These are phyloP conservation scores for Conticribra weissflogii DNA, from an alignment of 108 stramenopile species.

Conservation along the genomic window DNA sequence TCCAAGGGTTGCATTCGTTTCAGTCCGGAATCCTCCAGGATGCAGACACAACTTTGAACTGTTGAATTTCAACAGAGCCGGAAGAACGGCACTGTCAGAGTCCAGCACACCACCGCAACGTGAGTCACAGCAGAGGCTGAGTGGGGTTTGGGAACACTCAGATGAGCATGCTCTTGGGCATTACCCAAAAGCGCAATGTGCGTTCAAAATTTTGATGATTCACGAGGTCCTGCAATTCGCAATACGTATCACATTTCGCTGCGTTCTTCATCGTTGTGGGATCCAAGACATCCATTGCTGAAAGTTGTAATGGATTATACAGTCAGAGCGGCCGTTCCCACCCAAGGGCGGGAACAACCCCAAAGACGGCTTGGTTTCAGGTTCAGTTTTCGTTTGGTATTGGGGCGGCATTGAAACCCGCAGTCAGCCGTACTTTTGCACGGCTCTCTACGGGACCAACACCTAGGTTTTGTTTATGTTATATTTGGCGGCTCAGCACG, in stretches of 20 bases:
- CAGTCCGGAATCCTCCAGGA: conserved; percentile 10
- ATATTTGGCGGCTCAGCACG: background rate
- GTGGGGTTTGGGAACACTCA: conserved; percentile 89
- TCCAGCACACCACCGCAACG: conserved; percentile 44
- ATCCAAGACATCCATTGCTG: conserved; percentile 98
- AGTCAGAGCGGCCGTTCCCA: conserved; percentile 8
- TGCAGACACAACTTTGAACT: conserved; percentile 9
- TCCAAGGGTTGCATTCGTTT: too few species aligned
- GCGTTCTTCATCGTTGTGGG: conserved; percentile 99
- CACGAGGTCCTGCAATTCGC: conserved; percentile 96
- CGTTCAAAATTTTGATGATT: conserved; percentile 97
- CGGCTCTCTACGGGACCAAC: background rate
- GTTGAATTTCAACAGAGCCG: conserved; percentile 34
- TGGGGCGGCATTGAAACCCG: conserved; percentile 13
- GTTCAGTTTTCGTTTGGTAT: conserved; percentile 19
- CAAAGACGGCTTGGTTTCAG: conserved; percentile 29
- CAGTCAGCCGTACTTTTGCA: background rate
- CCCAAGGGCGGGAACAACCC: conserved; percentile 11
- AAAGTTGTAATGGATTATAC: conserved; percentile 85
- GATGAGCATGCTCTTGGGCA: conserved; percentile 87
- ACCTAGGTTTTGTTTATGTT: conserved; percentile 23
- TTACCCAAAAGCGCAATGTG: conserved; percentile 93
- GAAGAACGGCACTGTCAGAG: conserved; percentile 35
- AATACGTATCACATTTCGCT: conserved; percentile 99
- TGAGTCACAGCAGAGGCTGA: conserved; percentile 52